Base-by-base conservation (phyloP, 2,329 filamentous ascomycete species). In the Clonostachys rosea region DNA sequence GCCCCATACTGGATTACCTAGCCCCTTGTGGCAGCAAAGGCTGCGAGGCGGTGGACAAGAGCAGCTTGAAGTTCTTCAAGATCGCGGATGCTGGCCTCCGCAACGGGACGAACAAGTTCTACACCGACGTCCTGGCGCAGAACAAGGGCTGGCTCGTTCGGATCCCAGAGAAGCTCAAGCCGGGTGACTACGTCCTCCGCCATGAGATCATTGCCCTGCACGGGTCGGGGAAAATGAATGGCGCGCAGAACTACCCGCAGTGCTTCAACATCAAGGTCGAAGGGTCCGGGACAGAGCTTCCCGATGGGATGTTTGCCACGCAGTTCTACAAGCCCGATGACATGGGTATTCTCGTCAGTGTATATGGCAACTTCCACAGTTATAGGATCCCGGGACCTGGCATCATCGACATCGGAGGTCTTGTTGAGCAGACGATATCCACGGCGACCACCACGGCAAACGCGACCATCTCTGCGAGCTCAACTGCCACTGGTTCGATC, bases 1-100 rank as follows among this genome's bases (percentile, higher is more conserved):
- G 75, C 5, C 81, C 81, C 30, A 75, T 84, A 57, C 71, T 85
- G 53, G 75, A 75, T 61, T 85, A 84, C 69, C 65, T 84, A 24
- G 82, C 82, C 51, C 71, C 73, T 58, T 81, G 78, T 66, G 67
- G 42, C 18, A 24, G 69, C 47, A 76, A 73, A 42, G 73, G 80
- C 61, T 83, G 77, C 63, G 66, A 71, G 42, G 60, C 61, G 2
- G 76, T 75, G 49, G 71, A 76, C 64, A 76, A 79, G 64, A 63
- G 62, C 6, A 57, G 63, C 12, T 70, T 84, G 40, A 61, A 75
- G 53, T 84, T 76, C 65, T 78, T 82, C 74, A 86, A 86, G 74
- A 82, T 85, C 51, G 73, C 75, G 9, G 24, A 30, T 5, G 24
- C 24, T 3, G 24, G 24, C 3, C 24, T 30, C 3, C 24, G 24